These are phyloP conservation scores for Rhododendron ferrugineum DNA, from an alignment of 148 eudicot genomes.

Conservation along the genomic window DNA sequence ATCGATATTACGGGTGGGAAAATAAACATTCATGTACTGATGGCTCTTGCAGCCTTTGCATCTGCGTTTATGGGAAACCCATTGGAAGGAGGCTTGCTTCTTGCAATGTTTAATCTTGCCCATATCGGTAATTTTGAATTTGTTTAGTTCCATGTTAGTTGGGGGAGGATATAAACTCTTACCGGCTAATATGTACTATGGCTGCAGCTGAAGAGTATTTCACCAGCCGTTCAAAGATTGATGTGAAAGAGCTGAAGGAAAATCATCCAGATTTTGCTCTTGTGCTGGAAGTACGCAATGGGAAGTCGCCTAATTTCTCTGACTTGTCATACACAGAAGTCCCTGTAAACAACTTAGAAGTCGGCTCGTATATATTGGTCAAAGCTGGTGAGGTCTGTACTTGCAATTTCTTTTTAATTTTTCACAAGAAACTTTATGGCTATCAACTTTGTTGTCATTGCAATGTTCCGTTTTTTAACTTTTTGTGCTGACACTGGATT, in stretches of 20 bases:
- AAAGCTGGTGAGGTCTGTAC: slow-evolving; percentile 97
- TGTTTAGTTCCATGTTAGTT: not conserved
- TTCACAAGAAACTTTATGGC: not conserved
- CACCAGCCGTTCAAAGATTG: slow-evolving; percentile 88
- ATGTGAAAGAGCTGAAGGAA: slow-evolving; percentile 91
- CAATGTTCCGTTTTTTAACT: not conserved
- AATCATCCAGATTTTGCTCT: slow-evolving; percentile 90
- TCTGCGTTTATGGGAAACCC: slow-evolving; percentile 89
- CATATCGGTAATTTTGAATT: slow-evolving; percentile 65
- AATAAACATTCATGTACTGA: slow-evolving; percentile 96
- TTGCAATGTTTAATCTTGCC: slow-evolving; percentile 96
- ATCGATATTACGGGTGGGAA: slow-evolving; percentile 82
- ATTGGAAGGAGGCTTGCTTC: slow-evolving; percentile 93
- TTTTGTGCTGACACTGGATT: not conserved
- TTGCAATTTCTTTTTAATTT: not conserved
- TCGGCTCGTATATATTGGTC: slow-evolving; percentile 88
- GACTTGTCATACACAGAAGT: slow-evolving; percentile 63
- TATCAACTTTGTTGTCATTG: not conserved
- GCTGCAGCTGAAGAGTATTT: slow-evolving; percentile 94
- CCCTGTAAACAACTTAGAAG: slow-evolving; percentile 73
- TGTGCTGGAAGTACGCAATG: slow-evolving; percentile 49
- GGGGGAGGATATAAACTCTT: not conserved
- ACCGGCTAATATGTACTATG: slow-evolving; percentile 8
- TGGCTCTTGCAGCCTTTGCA: slow-evolving; percentile 98
- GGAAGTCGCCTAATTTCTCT: slow-evolving; percentile 49